phyloP scores from a whole-genome alignment of 225 moss, liverwort and hornwort species.

The Thuidium tamariscinum region DNA sequence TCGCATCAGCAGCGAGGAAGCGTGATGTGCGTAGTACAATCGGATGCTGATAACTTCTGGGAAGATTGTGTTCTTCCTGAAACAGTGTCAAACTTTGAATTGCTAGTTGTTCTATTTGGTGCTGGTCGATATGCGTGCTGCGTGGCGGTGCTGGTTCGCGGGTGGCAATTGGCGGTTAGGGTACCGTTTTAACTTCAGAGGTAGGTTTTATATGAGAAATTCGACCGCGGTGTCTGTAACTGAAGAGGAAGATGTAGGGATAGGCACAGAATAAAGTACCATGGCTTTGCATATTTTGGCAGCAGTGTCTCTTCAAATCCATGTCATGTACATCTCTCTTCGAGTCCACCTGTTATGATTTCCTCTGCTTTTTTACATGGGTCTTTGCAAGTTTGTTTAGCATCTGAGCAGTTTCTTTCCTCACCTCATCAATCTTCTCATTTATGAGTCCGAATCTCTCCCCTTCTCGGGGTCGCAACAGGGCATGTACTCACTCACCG shows the following conservation, averaged over 20 bases:
- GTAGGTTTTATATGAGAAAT: background rate
- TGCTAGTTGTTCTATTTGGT: background rate
- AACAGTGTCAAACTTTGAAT: background rate
- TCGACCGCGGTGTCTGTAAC: background rate
- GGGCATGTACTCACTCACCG: constrained; percentile 10
- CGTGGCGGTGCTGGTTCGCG: background rate
- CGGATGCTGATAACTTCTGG: background rate
- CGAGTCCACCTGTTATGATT: background rate
- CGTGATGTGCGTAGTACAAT: background rate
- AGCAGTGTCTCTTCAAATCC: constrained; percentile 30
- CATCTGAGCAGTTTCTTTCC: constrained; percentile 3
- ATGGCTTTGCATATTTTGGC: constrained; percentile 2
- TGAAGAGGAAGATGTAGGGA: background rate
- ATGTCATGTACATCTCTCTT: constrained; percentile 18
- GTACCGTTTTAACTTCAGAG: background rate
- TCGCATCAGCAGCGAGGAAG: background rate
- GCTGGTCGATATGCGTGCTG: background rate
- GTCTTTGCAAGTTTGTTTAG: background rate
- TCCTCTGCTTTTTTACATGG: background rate
- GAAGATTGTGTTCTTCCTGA: background rate
- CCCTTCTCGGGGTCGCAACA: constrained; percentile 10
- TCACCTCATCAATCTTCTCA: background rate
- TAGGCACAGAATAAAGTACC: constrained; percentile 1
- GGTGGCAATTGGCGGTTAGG: background rate
- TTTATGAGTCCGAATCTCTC: constrained; percentile 35